Base-by-base conservation (phyloP, 2,329 filamentous ascomycete genomes). In the Trichoderma sp. region DNA sequence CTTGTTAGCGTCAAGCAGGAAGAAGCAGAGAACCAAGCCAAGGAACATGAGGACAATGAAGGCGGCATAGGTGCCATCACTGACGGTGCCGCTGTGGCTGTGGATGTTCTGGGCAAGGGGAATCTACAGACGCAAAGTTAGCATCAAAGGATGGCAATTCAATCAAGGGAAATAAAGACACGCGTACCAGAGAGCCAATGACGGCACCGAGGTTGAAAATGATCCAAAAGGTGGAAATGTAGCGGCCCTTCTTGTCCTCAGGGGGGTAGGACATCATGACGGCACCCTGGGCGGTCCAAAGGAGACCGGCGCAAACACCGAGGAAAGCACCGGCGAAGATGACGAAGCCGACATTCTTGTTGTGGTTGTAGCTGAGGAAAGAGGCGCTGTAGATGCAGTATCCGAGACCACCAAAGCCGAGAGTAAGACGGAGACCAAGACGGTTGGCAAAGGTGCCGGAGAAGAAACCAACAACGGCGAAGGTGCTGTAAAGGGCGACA, bases 121-220 rank as follows among this genome's bases (percentile, higher is more conserved):
- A 69, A 91, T 89, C 68, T 67, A n/a, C 7, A 17, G 7, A 19
- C n/a, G 25, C 27, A 15, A 48, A 48, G 27, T 64, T 3, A 64
- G 48, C 27, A 42, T 61, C 60, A 34, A 13, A 15, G 32, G 3
- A 12, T n/a, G n/a, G 29, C 6, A 4, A 27, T 12, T 29, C 13
- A 13, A 5, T 19, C n/a, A 29, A 59, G 29, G 32, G 32, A 17
- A 32, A 13, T 27, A 34, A 45, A 27, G 17, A 76, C 80, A 73
- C 4, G 56, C 61, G 37, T 75, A 84, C 80, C 73, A 90, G 79
- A 74, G 90, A 89, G 70, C 94, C 94, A 78, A 97, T 92, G 70
- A 97, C 93, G 74, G 89, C 93, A 73, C 94, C 94, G 68, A 94
- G 79, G 80, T 97, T 97, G 85, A 97, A 97, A 75, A 97, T 96